Evolutionary conservation across 73 alveolate species (phyloP).

Genomic region (Paramecium sexaurelia): DNA sequence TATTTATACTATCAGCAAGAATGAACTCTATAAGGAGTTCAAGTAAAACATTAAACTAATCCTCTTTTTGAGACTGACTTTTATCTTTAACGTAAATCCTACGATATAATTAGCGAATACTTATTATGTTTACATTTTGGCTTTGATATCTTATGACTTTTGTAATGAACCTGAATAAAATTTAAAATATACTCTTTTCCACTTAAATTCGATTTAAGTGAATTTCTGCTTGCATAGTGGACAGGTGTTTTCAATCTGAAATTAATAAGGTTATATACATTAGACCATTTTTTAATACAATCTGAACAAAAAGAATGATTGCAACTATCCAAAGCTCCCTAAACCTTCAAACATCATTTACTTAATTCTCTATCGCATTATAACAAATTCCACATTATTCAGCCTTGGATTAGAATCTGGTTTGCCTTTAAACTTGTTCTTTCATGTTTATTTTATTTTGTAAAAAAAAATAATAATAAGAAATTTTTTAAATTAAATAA

Average conservation of each 20-base stretch:
- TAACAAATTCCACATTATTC: slow-evolving; percentile 11
- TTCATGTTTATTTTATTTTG: neutral
- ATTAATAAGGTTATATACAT: neutral
- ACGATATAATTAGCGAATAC: neutral
- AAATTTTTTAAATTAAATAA: neutral
- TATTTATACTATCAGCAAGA: slow-evolving; percentile 9
- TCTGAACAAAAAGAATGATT: slow-evolving; percentile 26
- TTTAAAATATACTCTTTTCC: slow-evolving; percentile 20
- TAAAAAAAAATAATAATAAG: neutral
- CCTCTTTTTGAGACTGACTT: neutral
- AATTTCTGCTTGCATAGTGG: slow-evolving; percentile 43
- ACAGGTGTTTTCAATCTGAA: slow-evolving; percentile 46
- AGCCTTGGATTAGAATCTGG: slow-evolving; percentile 27
- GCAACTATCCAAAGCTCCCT: slow-evolving; percentile 1
- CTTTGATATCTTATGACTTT: slow-evolving; percentile 32
- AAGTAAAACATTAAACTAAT: neutral
- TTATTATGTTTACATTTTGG: neutral
- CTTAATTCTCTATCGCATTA: slow-evolving; percentile 17
- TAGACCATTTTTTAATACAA: slow-evolving; percentile 7
- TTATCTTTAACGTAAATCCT: slow-evolving; percentile 12
- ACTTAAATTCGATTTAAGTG: neutral
- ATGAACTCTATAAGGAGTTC: neutral
- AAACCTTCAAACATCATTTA: neutral
- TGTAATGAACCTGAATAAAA: slow-evolving; percentile 22
- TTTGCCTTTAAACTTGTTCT: neutral